phyloP scores from a whole-genome alignment of 73 alveolate species.

The Paramecium sonneborni region DNA sequence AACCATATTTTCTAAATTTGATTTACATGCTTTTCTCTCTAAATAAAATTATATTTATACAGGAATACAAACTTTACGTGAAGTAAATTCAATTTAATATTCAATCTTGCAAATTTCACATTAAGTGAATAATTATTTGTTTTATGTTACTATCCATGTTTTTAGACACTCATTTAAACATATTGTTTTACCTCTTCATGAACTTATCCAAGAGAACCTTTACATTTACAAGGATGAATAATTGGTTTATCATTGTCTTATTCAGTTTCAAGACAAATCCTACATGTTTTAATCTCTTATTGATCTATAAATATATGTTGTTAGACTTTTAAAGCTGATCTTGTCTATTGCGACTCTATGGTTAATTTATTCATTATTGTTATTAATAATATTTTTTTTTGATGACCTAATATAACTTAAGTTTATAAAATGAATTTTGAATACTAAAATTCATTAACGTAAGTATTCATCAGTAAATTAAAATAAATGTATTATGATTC shows the following conservation, averaged over 20 bases:
- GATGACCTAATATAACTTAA: not conserved
- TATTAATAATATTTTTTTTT: not conserved
- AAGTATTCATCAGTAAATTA: no score
- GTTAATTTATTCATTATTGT: slow-evolving; percentile 1
- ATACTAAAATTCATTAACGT: not conserved
- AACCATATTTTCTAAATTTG: slow-evolving; percentile 33
- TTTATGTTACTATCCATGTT: slow-evolving; percentile 54
- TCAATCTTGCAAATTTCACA: slow-evolving; percentile 53
- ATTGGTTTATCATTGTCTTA: slow-evolving; percentile 9
- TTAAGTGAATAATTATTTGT: slow-evolving; percentile 2
- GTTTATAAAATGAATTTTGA: not conserved
- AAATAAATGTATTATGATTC: no score
- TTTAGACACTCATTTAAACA: not conserved
- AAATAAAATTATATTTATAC: not conserved
- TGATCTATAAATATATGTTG: not conserved
- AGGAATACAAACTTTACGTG: slow-evolving; percentile 39
- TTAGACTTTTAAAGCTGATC: slow-evolving; percentile 28
- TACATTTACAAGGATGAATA: slow-evolving; percentile 45
- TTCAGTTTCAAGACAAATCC: slow-evolving; percentile 50
- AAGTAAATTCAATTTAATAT: slow-evolving; percentile 7
- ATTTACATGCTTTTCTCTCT: slow-evolving; percentile 55
- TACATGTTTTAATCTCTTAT: not conserved
- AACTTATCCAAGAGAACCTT: slow-evolving; percentile 40
- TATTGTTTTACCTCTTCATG: slow-evolving; percentile 32
- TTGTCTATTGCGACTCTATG: not conserved